These are phyloP conservation scores for Hymenotorrendiella dingleyae DNA, from an alignment of 2,329 filamentous ascomycete genomes.

Conservation along the genomic window DNA sequence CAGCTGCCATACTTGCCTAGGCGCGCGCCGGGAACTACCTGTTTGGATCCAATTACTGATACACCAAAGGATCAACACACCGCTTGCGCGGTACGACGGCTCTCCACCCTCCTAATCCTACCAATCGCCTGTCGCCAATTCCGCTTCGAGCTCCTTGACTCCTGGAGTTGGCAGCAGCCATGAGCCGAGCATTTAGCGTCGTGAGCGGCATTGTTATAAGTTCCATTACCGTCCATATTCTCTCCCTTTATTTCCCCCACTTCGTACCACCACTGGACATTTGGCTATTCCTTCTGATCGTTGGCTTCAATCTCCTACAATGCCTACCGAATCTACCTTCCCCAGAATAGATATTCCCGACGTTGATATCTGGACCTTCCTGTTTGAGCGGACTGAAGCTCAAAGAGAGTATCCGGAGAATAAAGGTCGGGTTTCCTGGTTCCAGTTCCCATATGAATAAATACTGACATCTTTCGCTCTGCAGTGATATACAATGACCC, in stretches of 20 bases:
- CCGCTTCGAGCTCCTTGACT: no score
- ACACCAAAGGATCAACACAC: no score
- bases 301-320: slow-evolving; percentile 26
- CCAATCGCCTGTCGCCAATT: no score
- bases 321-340: slow-evolving; percentile 26
- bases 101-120: no score
- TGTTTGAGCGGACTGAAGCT: slow-evolving; percentile 65
- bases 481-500: slow-evolving; percentile 74
- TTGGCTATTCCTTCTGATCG: slow-evolving; percentile 20
- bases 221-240: slow-evolving; percentile 14
- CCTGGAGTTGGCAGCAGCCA: no score
- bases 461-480: not conserved
- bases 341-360: slow-evolving; percentile 58
- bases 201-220: slow-evolving; percentile 21
- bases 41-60: no score
- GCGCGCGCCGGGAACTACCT: no score
- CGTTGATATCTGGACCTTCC: slow-evolving; percentile 69
- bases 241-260: slow-evolving; percentile 20
- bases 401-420: slow-evolving; percentile 61
- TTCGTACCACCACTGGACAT: slow-evolving; percentile 26
- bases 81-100: no score
- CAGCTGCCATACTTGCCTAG: no score
- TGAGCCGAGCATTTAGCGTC: slow-evolving; percentile 18
- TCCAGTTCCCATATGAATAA: not conserved
- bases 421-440: slow-evolving; percentile 52